A percentile compares a stretch with the other conserved stretches of the same genome.
Evolutionary conservation across 164 flowering plant genomes (phyloP).

Genomic region (Buxus sempervirens): DNA sequence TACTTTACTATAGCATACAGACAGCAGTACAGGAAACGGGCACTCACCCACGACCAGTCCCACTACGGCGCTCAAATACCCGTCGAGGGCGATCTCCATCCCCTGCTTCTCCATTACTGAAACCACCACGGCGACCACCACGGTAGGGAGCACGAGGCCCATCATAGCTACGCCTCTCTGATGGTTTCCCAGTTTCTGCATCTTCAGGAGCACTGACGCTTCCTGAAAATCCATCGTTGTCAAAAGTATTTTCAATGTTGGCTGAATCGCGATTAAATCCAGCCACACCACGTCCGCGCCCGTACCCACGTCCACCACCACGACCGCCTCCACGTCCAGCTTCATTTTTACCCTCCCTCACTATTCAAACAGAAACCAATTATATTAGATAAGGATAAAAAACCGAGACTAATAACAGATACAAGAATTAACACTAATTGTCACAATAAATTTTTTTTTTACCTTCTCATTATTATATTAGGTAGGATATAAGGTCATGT

Average conservation of each 20-base stretch:
- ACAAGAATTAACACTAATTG: not conserved
- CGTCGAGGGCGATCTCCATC: slow-evolving; percentile 55
- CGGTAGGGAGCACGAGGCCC: slow-evolving; percentile 50
- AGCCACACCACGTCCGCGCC: slow-evolving; percentile 30
- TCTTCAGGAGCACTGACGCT: slow-evolving; percentile 35
- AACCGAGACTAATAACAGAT: not conserved
- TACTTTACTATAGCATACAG: not conserved
- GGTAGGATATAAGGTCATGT: not conserved
- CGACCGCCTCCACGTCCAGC: slow-evolving; percentile 47
- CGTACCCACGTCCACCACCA: slow-evolving; percentile 41
- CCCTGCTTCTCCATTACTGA: slow-evolving; percentile 41
- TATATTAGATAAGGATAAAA: not conserved
- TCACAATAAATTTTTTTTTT: not conserved
- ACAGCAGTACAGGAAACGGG: not conserved
- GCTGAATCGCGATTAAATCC: slow-evolving; percentile 36
- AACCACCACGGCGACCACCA: slow-evolving; percentile 61
- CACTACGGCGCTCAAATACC: slow-evolving; percentile 59
- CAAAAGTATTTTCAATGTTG: slow-evolving; percentile 35
- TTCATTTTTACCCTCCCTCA: slow-evolving; percentile 52
- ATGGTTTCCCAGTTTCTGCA: slow-evolving; percentile 28
- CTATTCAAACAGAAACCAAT: slow-evolving; percentile 23
- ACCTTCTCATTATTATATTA: no score
- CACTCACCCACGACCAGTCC: slow-evolving; percentile 60
- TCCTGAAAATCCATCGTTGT: slow-evolving; percentile 32
- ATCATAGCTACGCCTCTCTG: slow-evolving; percentile 44